Conservation (phyloP, 768 basidiomycete genomes). For the Gloeostereum incarnatum region DNA sequence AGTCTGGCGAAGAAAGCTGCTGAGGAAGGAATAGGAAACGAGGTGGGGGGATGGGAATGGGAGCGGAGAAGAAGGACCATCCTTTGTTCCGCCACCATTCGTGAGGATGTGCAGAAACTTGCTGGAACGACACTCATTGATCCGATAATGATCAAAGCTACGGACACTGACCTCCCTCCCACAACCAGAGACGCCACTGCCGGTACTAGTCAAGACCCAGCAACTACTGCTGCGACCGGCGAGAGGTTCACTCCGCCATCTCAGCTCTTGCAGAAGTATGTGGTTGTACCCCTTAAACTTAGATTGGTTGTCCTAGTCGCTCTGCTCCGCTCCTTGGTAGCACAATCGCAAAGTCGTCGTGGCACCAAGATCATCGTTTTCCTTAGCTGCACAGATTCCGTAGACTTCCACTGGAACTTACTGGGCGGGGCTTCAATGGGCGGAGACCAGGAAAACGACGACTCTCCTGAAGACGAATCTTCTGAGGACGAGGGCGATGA, state of each 20-base stretch:
- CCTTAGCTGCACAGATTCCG: conserved; percentile 94
- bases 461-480: conserved; percentile 6
- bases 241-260: conserved; percentile 88
- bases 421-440: conserved; percentile 20
- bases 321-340: conserved; percentile 71
- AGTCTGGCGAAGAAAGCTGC: conserved; percentile 65
- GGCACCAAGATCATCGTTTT: conserved; percentile 87
- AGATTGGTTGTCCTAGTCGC: conserved; percentile 89
- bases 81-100: conserved; percentile 94
- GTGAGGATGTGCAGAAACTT: conserved; percentile 89
- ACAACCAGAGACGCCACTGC: conserved; percentile 9
- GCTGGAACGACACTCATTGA: conserved; percentile 74
- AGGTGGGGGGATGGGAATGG: conserved; percentile 87
- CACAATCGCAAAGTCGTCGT: conserved; percentile 41
- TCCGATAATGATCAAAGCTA: conserved; percentile 79
- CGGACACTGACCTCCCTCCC: conserved; percentile 33
- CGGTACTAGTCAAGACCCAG: conserved; percentile 10
- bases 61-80: conserved; percentile 69
- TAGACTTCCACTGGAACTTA: conserved; percentile 92
- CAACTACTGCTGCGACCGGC: conserved; percentile 12
- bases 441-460: conserved; percentile 11
- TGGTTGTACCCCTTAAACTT: conserved; percentile 85
- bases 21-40: conserved; percentile 54
- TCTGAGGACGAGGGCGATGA: conserved; percentile 16
- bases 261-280: conserved; percentile 86